Evolutionary conservation across 2,329 filamentous ascomycete genomes (phyloP), one percentile per base, ranked within the genome.

Genomic region (Decorospora gaudefroyi): DNA sequence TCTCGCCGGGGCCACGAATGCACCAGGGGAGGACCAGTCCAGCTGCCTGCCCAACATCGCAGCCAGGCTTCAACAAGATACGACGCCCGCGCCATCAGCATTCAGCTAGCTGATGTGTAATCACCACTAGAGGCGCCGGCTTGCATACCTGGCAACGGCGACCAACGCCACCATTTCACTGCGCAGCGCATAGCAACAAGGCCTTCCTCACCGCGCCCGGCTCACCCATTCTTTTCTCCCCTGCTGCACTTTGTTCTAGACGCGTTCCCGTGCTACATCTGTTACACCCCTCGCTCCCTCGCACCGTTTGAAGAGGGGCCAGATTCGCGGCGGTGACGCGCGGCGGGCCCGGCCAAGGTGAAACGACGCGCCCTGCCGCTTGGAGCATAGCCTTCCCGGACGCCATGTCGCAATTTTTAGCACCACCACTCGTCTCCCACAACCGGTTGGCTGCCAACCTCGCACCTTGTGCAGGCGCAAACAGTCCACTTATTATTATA

Each of bases 301-400:
- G 35, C 36, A 31, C 32, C 15, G 19, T 40, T 35, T 7, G 21
- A 12, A 11, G 22, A 31, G 9, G 32, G 37, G 21, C 40, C 29
- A 33, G 26, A 38, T 37, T 37, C 25, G 22, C 23, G 16, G 31
- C 16, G 22, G 7, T 17, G 43, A 46, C 49, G 42, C 46, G 39
- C 44, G 42, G 53, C 51, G 55, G 48, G 48, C 53, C 44, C 13
- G 45, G 49, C 47, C 49, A 46, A 57, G 47, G 48, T 57, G 52
- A 53, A 51, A 49, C 50, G 46, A 35, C 28, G 46, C 34, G 18
- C 33, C 36, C 25, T 45, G 28, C 36, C 36, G 22, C 9, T 29
- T 41, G n/a, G n/a, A 28, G 42, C 16, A 23, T 51, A 53, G 54
- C 16, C 34, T 21, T 43, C 50, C 55, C 54, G 45, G n/a, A n/a